Base-by-base conservation (phyloP, 208 protist genomes). In the Phytomonas francai region DNA sequence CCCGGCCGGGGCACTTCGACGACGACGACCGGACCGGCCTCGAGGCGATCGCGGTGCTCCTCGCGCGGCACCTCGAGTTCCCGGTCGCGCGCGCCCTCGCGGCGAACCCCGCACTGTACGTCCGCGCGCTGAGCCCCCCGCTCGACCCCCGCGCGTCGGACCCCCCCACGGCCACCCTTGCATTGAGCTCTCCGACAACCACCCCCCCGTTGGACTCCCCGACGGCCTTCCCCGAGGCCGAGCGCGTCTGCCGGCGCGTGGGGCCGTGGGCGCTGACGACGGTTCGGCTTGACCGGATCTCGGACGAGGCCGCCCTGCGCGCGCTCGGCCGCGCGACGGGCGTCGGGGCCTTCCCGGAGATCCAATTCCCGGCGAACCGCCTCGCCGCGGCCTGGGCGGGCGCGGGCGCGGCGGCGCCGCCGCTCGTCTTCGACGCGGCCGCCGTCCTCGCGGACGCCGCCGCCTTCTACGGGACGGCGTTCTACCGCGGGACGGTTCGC, bases 291-390 rank as follows among this genome's bases (percentile, higher is more conserved):
- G 76, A 79, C 63, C 81, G 86, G 63, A 94, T 94, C 56, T 75
- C 85, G 58, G 85, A 70, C 51, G 80, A 91, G 66, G 72, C 78
- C 34, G 84, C 92, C 77, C 49, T 80, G 58, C 31, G 63, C 27
- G 56, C 70, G n/a, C 68, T 89, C 56, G 77, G 89, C 74, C 54
- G 76, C 12, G 31, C 59, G 8, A 65, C 90, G 12, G 74, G 75
- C 58, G 79, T 92, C 34, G 62, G 62, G 12, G 70, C 86, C 9
- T 74, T 94, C 25, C 89, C 89, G 0, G 85, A 94, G 68, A 89
- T 94, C 29, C 73, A 74, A 16, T 92, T 92, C 61, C 75, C 73
- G 3, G 70, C 78, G 58, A 92, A 94, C 65, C 80, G 81, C 34
- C 74, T 94, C n/a, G n/a, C 58, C 6, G 78, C 91, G 31, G 59